A percentile compares a stretch with the other conserved stretches of the same genome.
phyloP scores from a whole-genome alignment of 2,329 filamentous ascomycete species.

The Bipolaris oryzae region DNA sequence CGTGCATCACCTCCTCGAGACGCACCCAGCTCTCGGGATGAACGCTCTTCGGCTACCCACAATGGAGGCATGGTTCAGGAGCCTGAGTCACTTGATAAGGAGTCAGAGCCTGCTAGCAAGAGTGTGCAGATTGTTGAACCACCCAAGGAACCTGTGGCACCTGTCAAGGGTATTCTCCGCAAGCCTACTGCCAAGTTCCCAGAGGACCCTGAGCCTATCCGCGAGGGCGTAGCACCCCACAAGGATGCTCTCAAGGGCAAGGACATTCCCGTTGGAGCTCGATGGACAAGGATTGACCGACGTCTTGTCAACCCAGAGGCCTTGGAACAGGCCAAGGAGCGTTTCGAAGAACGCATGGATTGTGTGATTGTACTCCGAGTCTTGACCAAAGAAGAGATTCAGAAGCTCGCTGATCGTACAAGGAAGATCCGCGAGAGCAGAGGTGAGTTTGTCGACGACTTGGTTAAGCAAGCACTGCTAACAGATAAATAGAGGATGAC shows the following conservation, averaged over 20 bases:
- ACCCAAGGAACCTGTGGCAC: constrained; percentile 70
- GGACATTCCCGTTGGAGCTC: constrained; percentile 73
- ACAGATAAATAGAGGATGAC: constrained; percentile 32
- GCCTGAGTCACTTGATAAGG: constrained; percentile 37
- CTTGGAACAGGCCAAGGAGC: constrained; percentile 82
- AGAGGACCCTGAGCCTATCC: constrained; percentile 79
- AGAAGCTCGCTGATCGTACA: constrained; percentile 82
- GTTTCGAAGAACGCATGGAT: constrained; percentile 89
- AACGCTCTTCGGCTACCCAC: constrained; percentile 38
- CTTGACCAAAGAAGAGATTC: constrained; percentile 85
- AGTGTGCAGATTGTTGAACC: constrained; percentile 70
- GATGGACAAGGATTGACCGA: constrained; percentile 93
- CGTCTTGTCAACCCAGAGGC: constrained; percentile 89
- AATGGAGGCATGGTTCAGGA: constrained; percentile 43
- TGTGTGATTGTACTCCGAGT: constrained; percentile 93
- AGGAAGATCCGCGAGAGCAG: constrained; percentile 70
- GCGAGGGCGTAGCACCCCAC: constrained; percentile 91
- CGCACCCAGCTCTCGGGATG: constrained; percentile 33
- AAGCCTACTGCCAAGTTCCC: constrained; percentile 82
- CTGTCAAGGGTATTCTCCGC: constrained; percentile 79
- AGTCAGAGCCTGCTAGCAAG: constrained; percentile 34
- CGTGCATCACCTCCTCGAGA: constrained; percentile 33
- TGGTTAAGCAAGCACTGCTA: constrained; percentile 5
- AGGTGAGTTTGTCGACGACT: constrained; percentile 18
- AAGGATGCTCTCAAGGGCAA: constrained; percentile 78